phyloP scores from a whole-genome alignment of 75 land plant species.

The Pinus taeda region DNA sequence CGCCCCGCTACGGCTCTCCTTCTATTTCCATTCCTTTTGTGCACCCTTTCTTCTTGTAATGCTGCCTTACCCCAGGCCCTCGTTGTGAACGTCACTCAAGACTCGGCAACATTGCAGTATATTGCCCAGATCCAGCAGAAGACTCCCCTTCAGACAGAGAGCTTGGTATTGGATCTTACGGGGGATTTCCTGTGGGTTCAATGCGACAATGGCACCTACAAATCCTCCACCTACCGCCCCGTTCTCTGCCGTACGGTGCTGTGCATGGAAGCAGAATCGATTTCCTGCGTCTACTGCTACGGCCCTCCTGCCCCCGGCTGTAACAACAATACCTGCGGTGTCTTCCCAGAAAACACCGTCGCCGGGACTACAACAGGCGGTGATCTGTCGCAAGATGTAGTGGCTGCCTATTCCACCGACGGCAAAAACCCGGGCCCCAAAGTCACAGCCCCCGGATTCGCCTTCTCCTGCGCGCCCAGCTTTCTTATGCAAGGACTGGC shows the following conservation, averaged over 20 bases:
- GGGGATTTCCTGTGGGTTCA: slow-evolving; percentile 21
- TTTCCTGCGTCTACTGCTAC: slow-evolving; percentile 11
- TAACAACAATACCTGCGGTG: slow-evolving; percentile 16
- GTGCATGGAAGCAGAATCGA: slow-evolving; percentile 11
- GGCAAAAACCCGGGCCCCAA: slow-evolving; percentile 15
- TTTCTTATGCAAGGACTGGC: slow-evolving; percentile 17
- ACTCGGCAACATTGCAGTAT: slow-evolving; percentile 21
- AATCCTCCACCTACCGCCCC: slow-evolving; percentile 17
- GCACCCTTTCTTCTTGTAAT: not conserved
- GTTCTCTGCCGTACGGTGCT: slow-evolving; percentile 11
- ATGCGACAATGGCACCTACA: slow-evolving; percentile 3
- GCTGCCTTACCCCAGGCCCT: slow-evolving; percentile 1
- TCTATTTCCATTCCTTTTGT: not conserved
- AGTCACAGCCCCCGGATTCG: slow-evolving; percentile 10
- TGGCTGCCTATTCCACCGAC: slow-evolving; percentile 7
- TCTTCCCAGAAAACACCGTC: slow-evolving; percentile 10
- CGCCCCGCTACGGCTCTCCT: not conserved
- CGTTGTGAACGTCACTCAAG: slow-evolving; percentile 18
- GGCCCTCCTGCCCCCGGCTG: slow-evolving; percentile 12
- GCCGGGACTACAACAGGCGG: not conserved
- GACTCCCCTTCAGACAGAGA: slow-evolving; percentile 6
- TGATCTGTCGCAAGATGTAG: slow-evolving; percentile 13
- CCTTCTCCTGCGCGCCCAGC: slow-evolving; percentile 18
- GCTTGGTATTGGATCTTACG: slow-evolving; percentile 22
- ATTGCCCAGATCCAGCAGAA: slow-evolving; percentile 8